phyloP scores from a whole-genome alignment of 2,329 filamentous ascomycete species.

The Knufia petricola region DNA sequence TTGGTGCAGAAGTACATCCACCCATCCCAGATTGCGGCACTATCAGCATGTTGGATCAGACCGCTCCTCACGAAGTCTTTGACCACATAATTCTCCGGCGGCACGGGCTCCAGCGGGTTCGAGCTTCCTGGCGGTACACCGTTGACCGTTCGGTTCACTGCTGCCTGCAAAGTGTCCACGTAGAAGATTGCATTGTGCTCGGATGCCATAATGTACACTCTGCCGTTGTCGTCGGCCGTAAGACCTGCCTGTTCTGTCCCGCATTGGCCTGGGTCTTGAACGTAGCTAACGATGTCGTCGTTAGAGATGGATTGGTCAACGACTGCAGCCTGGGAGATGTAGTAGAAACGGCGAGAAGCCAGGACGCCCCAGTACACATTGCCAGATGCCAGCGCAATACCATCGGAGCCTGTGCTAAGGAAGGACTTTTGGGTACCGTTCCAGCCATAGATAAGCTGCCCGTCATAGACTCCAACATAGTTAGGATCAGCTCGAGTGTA shows the following conservation, averaged over 20 bases:
- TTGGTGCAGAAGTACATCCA: conserved; percentile 37
- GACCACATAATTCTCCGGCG: conserved; percentile 31
- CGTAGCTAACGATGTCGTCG: conserved; percentile 28
- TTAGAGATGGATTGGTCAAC: conserved; percentile 28
- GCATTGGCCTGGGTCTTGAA: conserved; percentile 32
- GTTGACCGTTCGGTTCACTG: conserved; percentile 30
- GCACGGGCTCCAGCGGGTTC: conserved; percentile 23
- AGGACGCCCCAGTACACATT: conserved; percentile 37
- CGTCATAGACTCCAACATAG: conserved; percentile 33
- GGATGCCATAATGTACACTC: conserved; percentile 33
- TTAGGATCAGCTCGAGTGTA: conserved; percentile 31
- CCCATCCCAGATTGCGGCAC: conserved; percentile 32
- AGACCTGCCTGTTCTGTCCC: conserved; percentile 35
- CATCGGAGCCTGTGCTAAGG: conserved; percentile 28
- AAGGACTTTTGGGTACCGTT: conserved; percentile 28
- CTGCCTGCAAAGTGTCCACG: conserved; percentile 30
- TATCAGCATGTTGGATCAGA: conserved; percentile 36
- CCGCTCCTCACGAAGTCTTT: conserved; percentile 32
- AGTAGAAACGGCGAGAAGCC: conserved; percentile 34
- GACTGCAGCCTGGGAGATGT: conserved; percentile 29
- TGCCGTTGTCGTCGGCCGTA: conserved; percentile 33
- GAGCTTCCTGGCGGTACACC: conserved; percentile 26
- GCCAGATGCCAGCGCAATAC: conserved; percentile 33
- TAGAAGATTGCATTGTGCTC: conserved; percentile 40
- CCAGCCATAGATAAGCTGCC: conserved; percentile 28